These are phyloP conservation scores for Coniella vitis DNA, from an alignment of 2,329 filamentous ascomycete species.

Conservation along the genomic window DNA sequence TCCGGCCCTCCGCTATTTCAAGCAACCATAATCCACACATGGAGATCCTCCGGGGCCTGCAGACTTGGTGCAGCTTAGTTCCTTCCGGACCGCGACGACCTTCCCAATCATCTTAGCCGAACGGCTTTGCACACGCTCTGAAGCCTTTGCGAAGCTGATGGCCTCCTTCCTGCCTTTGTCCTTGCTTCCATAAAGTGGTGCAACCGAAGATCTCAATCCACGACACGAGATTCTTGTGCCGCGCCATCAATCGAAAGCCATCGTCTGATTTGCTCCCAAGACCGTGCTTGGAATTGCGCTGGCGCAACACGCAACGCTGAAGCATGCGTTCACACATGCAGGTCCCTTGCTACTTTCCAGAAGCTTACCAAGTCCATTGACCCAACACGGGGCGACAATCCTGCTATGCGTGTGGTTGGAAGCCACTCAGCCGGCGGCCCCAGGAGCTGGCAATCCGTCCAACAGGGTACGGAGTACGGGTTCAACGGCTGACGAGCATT, in stretches of 20 bases:
- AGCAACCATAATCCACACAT: constrained; percentile 13
- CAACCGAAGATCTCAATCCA: background rate
- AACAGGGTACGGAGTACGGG: background rate
- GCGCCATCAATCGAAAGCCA: constrained; percentile 1
- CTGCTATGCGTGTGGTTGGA: background rate
- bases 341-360: constrained; percentile 2
- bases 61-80: constrained; percentile 8
- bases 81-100: constrained; percentile 10
- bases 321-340: background rate
- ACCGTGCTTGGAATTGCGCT: background rate
- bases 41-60: constrained; percentile 13
- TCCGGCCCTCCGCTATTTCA: constrained; percentile 13
- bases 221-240: background rate
- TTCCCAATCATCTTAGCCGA: constrained; percentile 9
- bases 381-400: background rate
- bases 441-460: background rate
- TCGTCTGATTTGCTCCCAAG: background rate
- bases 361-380: background rate
- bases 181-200: constrained; percentile 1
- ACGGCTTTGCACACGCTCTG: background rate
- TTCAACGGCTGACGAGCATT: background rate
- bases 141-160: background rate
- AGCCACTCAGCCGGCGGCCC: background rate
- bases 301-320: background rate
- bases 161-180: constrained; percentile 5